Evolutionary conservation across 108 stramenopile genomes (phyloP), one percentile per base, ranked within the genome.

Genomic region (Conticribra weissflogii): DNA sequence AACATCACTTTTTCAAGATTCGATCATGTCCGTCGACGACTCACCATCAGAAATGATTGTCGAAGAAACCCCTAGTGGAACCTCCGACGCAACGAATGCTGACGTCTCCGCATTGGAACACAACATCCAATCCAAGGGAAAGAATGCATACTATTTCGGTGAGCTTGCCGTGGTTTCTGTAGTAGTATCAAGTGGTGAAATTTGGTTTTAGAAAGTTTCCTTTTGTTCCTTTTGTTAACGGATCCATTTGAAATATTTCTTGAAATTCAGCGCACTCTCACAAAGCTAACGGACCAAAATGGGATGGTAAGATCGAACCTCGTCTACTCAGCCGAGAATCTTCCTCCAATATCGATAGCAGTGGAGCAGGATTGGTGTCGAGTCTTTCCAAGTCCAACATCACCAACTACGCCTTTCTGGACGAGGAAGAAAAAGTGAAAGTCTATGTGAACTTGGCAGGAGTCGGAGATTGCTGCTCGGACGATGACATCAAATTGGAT

Each of bases 91-190:
- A 17, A 31, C 72, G 34, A 72, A 62, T 18, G 22, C 33, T 33
- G 67, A 59, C 22, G 56, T 36, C 15, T 88, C 86, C 15, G 92
- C 89, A 16, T 60, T 90, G 45, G 74, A 78, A 58, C 89, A 94
- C 36, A 91, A 94, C 65, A 91, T 91, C 66, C 66, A 71, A 29
- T 56, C 71, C 50, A 93, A 88, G 56, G 92, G 92, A 18, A 85
- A 84, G 58, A 86, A 93, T 59, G 89, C 92, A 23, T 93, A 93
- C 61, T 93, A 93, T 61, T 93, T 87, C 63, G 92, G n/a, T n/a
- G n/a, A n/a, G n/a, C n/a, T n/a, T n/a, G n/a, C n/a, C n/a, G n/a
- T n/a, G n/a, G n/a, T n/a, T n/a, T n/a, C n/a, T n/a, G n/a, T n/a
- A n/a, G n/a, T n/a, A n/a, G n/a, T n/a, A n/a, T n/a, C n/a, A n/a